Conservation (phyloP, 768 basidiomycete species). For the Lactarius psammicola region DNA sequence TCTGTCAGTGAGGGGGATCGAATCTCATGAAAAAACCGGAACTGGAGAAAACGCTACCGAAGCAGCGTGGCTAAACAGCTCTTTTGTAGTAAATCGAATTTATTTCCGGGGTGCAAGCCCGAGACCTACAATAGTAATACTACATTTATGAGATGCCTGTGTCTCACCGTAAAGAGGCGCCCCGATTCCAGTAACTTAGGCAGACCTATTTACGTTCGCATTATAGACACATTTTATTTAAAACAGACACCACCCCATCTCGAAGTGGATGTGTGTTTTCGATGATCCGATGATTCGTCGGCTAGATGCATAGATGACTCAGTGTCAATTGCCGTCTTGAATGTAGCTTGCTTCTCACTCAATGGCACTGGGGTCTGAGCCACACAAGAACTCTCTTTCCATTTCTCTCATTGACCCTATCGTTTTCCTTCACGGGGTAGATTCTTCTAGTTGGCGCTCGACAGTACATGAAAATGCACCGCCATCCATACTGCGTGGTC, state of each 20-base stretch:
- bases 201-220: not conserved
- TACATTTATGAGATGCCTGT: no score
- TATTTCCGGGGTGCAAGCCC: no score
- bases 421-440: conserved; percentile 49
- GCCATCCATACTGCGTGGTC: conserved; percentile 62
- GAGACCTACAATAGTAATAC: no score
- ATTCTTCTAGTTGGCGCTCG: conserved; percentile 35
- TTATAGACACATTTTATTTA: no score
- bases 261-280: not conserved
- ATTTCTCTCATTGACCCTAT: conserved; percentile 55
- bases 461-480: conserved; percentile 36
- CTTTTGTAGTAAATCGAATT: no score
- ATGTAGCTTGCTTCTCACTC: not conserved
- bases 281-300: not conserved
- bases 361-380: not conserved
- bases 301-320: not conserved
- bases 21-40: no score
- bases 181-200: not conserved
- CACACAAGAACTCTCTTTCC: conserved; percentile 35
- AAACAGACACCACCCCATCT: not conserved
- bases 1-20: no score
- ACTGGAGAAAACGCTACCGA: no score
- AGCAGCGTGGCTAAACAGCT: no score
- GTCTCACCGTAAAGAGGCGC: no score
- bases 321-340: not conserved